These are phyloP conservation scores for Brassica incana DNA, from an alignment of 345 rosid species.

Conservation along the genomic window DNA sequence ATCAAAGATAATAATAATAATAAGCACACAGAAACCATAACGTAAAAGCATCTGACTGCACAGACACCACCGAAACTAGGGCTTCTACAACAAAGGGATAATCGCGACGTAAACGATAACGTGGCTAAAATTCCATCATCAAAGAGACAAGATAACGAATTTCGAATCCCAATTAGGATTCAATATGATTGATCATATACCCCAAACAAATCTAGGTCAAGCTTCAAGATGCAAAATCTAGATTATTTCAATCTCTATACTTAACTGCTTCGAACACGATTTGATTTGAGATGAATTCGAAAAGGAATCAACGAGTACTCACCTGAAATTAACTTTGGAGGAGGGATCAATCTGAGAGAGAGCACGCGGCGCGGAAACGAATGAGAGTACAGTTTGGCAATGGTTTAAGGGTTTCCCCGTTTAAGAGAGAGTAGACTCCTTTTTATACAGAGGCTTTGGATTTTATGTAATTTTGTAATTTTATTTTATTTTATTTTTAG, in stretches of 20 bases:
- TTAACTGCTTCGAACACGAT: not conserved
- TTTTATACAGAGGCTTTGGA: not conserved
- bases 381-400: not conserved
- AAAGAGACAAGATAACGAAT: not conserved
- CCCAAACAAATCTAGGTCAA: not conserved
- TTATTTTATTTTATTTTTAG: too few species aligned
- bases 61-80: not conserved
- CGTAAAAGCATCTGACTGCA: not conserved
- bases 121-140: constrained; percentile 3
- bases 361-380: constrained; percentile 16
- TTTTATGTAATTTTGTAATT: not conserved
- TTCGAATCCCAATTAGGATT: not conserved
- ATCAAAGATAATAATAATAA: not conserved
- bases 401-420: not conserved
- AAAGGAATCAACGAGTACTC: not conserved
- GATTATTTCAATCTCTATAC: not conserved
- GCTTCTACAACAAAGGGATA: not conserved
- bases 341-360: constrained; percentile 9
- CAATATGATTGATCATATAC: not conserved
- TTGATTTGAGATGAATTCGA: not conserved
- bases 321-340: not conserved
- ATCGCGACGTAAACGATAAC: not conserved
- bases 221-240: too few species aligned
- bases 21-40: not conserved
- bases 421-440: not conserved